Evolutionary conservation across 2,329 filamentous ascomycete genomes (phyloP), one percentile per base, ranked within the genome.

Genomic region (Colletotrichum musae): DNA sequence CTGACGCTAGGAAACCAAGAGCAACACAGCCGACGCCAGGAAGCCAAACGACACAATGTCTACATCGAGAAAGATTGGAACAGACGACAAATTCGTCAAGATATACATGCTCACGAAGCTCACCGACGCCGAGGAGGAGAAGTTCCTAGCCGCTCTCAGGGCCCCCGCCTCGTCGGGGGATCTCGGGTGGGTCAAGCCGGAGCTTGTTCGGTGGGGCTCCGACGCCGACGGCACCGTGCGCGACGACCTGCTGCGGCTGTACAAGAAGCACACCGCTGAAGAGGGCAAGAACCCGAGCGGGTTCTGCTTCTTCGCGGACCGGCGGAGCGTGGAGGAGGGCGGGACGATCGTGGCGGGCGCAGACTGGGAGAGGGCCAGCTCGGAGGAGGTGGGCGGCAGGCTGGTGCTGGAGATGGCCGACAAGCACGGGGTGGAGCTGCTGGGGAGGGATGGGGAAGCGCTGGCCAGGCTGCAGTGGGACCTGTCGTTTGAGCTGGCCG

Each of bases 401-500:
- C 28, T 13, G 48, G 16, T 66, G 3, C 10, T 12, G n/a, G 16
- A 56, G 1, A 16, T 63, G n/a, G 45, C 39, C 0, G 26, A 47
- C 13, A 32, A 57, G 1, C 15, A 28, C 3, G 16, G 21, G 12
- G 9, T 51, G 2, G 24, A 45, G 21, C 12, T 63, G 32, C 41
- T 6, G 0, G n/a, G 5, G 5, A 3, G n/a, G 3, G 3, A n/a
- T 2, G 51, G 24, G 13, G 3, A 0, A 5, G 10, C 6, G 1
- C 36, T 51, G n/a, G 28, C 24, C 5, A 32, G 9, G 4, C 12
- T 32, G 4, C 6, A 16, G 1, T 26, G 48, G 32, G 24, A 18
- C 13, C n/a, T 63, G 7, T 51, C 15, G 6, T n/a, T 15, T 2
- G 18, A 39, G 10, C 10, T 28, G 6, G 16, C 43, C 24, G 15